A percentile compares a stretch with the other conserved stretches of the same genome.
Evolutionary conservation across 495 filamentous ascomycete genomes (phyloP).

Genomic region (Sphaerosporella brunnea): DNA sequence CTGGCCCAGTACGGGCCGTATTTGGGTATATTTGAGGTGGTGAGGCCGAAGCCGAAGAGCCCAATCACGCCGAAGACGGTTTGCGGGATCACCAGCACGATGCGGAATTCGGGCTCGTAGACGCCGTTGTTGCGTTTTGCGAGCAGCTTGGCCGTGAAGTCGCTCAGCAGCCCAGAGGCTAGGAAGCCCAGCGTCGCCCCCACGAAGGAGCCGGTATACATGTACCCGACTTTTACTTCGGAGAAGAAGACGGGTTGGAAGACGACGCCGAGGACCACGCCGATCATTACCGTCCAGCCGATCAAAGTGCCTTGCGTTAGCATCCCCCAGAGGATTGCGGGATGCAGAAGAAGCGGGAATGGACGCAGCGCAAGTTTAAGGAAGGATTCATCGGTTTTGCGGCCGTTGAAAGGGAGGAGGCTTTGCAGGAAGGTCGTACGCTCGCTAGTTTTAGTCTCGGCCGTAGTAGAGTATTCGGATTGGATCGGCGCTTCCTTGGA

Average conservation of each 20-base stretch:
- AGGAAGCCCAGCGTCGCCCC: constrained; percentile 64
- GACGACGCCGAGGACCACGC: constrained; percentile 65
- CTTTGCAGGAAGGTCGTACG: constrained; percentile 33
- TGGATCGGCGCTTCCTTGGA: background rate
- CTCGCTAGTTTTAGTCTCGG: no score
- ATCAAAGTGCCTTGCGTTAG: constrained; percentile 81
- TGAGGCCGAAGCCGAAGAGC: constrained; percentile 67
- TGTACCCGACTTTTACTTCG: constrained; percentile 69
- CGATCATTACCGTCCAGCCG: constrained; percentile 90
- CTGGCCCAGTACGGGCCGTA: constrained; percentile 59
- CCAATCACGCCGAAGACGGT: constrained; percentile 60
- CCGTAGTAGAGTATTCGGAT: no score
- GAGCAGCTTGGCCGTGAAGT: constrained; percentile 51
- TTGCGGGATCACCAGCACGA: constrained; percentile 66
- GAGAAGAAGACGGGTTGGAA: constrained; percentile 58
- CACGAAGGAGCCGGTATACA: constrained; percentile 74
- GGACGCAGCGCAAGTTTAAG: constrained; percentile 48
- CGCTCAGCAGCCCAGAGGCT: constrained; percentile 52
- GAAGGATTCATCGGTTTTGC: constrained; percentile 51
- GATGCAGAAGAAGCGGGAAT: constrained; percentile 53
- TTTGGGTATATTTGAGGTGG: constrained; percentile 36
- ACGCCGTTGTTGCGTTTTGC: constrained; percentile 58
- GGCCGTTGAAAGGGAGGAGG: constrained; percentile 58
- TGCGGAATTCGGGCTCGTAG: constrained; percentile 82
- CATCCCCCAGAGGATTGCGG: constrained; percentile 75